These are phyloP conservation scores for Puccinia sorghi DNA, from an alignment of 1,284 basidiomycete species.

Conservation along the genomic window DNA sequence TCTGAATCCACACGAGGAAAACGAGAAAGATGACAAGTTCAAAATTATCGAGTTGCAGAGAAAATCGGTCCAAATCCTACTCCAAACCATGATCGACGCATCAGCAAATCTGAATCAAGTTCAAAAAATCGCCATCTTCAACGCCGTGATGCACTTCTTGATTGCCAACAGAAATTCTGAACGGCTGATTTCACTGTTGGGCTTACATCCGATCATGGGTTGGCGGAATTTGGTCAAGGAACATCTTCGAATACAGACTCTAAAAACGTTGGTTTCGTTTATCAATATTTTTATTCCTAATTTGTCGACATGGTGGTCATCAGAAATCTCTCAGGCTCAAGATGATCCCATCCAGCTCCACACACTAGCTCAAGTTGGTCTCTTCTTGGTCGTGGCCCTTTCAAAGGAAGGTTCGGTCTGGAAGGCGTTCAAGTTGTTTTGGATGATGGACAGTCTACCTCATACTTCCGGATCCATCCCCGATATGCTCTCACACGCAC, in stretches of 20 bases:
- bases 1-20: conserved; percentile 15
- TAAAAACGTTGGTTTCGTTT: conserved; percentile 26
- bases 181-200: conserved; percentile 21
- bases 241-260: conserved; percentile 26
- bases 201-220: conserved; percentile 42
- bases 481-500: not conserved
- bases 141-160: conserved; percentile 11
- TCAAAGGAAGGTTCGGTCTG: conserved; percentile 44
- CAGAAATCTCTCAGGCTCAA: conserved; percentile 24
- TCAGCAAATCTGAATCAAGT: not conserved
- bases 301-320: conserved; percentile 24
- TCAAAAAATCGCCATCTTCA: conserved; percentile 3
- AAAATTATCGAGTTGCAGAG: conserved; percentile 12
- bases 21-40: conserved; percentile 1
- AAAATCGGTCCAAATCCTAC: conserved; percentile 6
- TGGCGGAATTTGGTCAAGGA: conserved; percentile 43
- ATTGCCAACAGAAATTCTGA: conserved; percentile 21
- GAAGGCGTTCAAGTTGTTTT: conserved; percentile 37
- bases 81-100: conserved; percentile 4
- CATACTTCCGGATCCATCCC: not conserved
- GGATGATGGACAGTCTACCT: conserved; percentile 35
- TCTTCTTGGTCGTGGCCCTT: conserved; percentile 31
- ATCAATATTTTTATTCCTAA: conserved; percentile 28
- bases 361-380: conserved; percentile 3
- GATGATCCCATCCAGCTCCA: not conserved